A percentile compares a stretch with the other conserved stretches of the same genome.
Evolutionary conservation across 2,329 filamentous ascomycete species (phyloP).

Genomic region (Aurifilum marmelostoma): DNA sequence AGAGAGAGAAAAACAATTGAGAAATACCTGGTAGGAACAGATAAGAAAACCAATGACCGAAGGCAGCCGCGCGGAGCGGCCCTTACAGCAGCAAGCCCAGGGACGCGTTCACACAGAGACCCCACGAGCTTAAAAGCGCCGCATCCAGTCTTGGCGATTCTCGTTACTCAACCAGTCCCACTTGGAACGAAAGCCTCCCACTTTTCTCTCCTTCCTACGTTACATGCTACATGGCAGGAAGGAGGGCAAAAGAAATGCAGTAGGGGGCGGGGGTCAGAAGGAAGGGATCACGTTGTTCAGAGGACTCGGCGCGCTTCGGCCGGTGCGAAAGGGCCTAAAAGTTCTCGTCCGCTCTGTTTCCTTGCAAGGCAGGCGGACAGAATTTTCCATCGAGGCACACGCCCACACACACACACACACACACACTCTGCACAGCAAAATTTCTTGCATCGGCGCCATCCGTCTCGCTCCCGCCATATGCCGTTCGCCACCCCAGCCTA

Average conservation of each 20-base stretch:
- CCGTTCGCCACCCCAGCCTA: not conserved
- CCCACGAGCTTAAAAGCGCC: conserved; percentile 26
- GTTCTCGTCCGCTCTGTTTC: not conserved
- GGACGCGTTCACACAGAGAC: not conserved
- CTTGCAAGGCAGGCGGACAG: not conserved
- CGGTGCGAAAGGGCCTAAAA: conserved; percentile 5
- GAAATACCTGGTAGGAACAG: too few relatives aligned
- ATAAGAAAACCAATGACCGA: not conserved
- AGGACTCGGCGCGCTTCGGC: not conserved
- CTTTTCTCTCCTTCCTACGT: not conserved
- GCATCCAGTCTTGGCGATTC: conserved; percentile 22
- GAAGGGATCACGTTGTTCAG: conserved; percentile 16
- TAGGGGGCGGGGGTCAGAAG: too few relatives aligned
- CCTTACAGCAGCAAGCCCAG: not conserved
- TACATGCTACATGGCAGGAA: too few relatives aligned
- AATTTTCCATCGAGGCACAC: conserved; percentile 3
- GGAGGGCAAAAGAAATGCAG: not conserved
- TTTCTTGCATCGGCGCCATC: conserved; percentile 13
- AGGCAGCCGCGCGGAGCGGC: conserved; percentile 2
- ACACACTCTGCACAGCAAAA: conserved; percentile 11
- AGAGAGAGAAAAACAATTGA: not conserved
- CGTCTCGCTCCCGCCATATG: conserved; percentile 2
- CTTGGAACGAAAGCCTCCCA: conserved; percentile 14
- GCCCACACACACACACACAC: too few relatives aligned
- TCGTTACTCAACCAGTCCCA: conserved; percentile 25